Conservation (phyloP, 2,329 filamentous ascomycete genomes). For the Karstenula rhodostoma region DNA sequence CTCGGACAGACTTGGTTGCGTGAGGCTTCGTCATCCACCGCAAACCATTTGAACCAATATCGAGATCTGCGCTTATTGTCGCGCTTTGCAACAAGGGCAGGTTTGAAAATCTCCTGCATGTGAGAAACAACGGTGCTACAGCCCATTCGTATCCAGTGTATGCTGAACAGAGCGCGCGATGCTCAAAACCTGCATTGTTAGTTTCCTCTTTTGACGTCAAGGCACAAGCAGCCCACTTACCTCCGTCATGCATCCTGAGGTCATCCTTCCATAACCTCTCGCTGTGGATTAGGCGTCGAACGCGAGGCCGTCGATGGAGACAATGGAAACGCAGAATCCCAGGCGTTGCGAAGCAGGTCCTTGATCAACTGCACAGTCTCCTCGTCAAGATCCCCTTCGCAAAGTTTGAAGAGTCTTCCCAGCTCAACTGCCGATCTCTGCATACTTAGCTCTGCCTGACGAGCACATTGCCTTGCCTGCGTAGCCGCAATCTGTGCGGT, state of each 20-base stretch:
- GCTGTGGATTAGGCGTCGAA: neutral
- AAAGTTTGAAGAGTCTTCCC: conserved; percentile 20
- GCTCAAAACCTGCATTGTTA: neutral
- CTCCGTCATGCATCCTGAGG: neutral
- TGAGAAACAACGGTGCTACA: neutral
- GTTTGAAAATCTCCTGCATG: neutral
- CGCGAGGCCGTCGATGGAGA: neutral
- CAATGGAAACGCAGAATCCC: neutral
- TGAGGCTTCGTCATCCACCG: neutral
- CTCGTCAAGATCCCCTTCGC: conserved; percentile 20
- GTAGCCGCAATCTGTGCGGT: conserved; percentile 29
- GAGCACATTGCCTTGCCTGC: conserved; percentile 30
- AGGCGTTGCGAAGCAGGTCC: conserved; percentile 12
- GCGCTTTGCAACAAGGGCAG: neutral
- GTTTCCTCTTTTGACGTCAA: neutral
- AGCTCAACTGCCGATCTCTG: conserved; percentile 22
- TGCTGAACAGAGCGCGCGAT: neutral
- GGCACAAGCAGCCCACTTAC: neutral
- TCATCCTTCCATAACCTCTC: neutral
- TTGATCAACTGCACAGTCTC: conserved; percentile 23
- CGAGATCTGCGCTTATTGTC: neutral
- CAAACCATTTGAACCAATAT: neutral
- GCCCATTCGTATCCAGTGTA: neutral
- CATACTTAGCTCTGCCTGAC: conserved; percentile 30
- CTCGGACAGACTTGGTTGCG: neutral